Percentiles rank a stretch among this genome's conserved stretches.
Evolutionary conservation across 106 monocot species (phyloP).

Genomic region (Posidonia australis): DNA sequence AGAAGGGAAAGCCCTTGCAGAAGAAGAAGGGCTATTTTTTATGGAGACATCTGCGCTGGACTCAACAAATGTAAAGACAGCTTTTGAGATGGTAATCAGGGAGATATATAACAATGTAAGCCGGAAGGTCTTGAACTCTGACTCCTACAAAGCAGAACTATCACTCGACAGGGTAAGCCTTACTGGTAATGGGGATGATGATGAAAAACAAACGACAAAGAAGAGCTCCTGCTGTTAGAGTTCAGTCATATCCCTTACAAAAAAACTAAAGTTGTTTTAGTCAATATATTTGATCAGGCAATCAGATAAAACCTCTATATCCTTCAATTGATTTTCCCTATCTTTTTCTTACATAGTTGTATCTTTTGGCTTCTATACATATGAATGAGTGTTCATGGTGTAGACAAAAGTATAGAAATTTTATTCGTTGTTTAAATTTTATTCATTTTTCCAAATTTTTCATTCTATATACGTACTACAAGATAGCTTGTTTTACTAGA

Average conservation of each 20-base stretch:
- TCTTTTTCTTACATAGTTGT: background rate
- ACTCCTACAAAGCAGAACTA: constrained; percentile 26
- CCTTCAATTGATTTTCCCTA: background rate
- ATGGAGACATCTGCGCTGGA: constrained; percentile 43
- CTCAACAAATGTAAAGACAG: constrained; percentile 40
- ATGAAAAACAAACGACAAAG: background rate
- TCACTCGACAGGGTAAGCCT: constrained; percentile 15
- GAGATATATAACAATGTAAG: constrained; percentile 55
- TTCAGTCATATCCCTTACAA: background rate
- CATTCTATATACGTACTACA: no score
- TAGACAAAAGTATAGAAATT: no score
- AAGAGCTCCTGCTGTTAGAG: constrained; percentile 1
- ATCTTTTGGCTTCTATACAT: no score
- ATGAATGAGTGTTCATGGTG: no score
- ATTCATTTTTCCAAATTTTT: no score
- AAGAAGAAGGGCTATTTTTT: constrained; percentile 35
- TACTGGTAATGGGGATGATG: constrained; percentile 1
- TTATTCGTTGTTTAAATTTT: no score
- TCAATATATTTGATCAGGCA: no score
- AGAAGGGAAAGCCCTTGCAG: constrained; percentile 43
- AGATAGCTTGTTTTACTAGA: no score
- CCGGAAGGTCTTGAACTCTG: constrained; percentile 47
- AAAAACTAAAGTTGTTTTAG: background rate
- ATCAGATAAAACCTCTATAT: background rate
- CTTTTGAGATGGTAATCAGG: constrained; percentile 55